Base-by-base conservation (phyloP, 805 yeast genomes). In the Middelhovenomyces tepae region DNA sequence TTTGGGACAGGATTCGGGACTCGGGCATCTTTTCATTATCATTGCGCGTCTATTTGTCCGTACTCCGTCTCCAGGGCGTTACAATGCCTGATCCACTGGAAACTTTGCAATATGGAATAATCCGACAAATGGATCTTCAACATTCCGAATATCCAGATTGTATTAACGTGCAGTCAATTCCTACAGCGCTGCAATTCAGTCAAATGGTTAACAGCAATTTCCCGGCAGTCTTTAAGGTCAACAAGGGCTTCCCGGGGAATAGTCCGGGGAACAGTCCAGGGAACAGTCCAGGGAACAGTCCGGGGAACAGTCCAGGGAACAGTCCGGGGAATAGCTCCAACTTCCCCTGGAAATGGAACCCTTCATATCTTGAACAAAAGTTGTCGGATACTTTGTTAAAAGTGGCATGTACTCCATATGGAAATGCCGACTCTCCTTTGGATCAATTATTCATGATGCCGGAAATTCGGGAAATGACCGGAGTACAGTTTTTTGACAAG, bases 391-490 rank as follows among this genome's bases (percentile, higher is more conserved):
- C 24, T 14, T 21, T 16, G 16, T 13, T 49, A 5, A 36, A 40
- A 8, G 47, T 56, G 1, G 60, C 61, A 1, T 47, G 45, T n/a
- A 56, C 61, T 0, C 61, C 56, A 2, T 27, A 35, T 14, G 63
- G 65, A 4, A 55, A 56, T 30, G 65, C 65, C 1, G 65, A 60
- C 30, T 37, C 65, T 1, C 64, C 64, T 2, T 37, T 53, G 4
- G 36, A 31, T 10, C 21, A 14, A 14, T 28, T 43, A 14, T 60
- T 60, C 40, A 57, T 54, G 7, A 46, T 56, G 37, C 65, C 65
- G 3, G 38, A 41, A 33, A 35, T 45, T 2, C 32, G 34, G 7
- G 31, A 33, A 2, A 40, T 53, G 47, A 39, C 48, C 1, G 45
- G 51, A 8, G 16, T 32, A 1, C 44, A 46, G 29, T 46, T 59